Base-by-base conservation (phyloP, 2,329 filamentous ascomycete genomes). In the Cryoendolithus antarcticus region DNA sequence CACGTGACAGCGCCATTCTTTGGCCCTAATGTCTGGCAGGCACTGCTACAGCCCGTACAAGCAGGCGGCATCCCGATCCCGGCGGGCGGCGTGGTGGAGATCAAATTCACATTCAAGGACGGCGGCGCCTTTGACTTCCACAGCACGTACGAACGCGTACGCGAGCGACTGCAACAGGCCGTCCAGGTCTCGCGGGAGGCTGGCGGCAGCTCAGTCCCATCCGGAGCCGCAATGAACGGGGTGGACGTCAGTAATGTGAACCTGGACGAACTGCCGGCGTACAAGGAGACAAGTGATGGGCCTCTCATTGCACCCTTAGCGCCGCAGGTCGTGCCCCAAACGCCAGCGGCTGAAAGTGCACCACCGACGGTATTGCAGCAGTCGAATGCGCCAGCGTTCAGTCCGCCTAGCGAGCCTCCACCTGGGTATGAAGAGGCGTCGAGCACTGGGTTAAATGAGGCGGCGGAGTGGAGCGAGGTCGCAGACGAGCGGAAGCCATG, bases 81-180 rank as follows among this genome's bases (percentile, higher is more conserved):
- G 4, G 69, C 80, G 13, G 72, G 85, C 45, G 72, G 80, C 11
- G 76, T 79, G 21, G 69, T 94, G 32, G 85, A 91, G 53, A 62
- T 93, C 48, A 86, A 83, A 58, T 72, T 95, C 52, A 86, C 80
- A 13, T 96, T 96, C 68, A 88, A 86, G 57, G 88, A 96, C 46
- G 89, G 89, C 32, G 89, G 89, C n/a, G 88, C 88, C 42, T 91
- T 82, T 59, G 86, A 94, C 50, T 96, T 93, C 56, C 80, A 88
- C 52, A 74, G 76, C 37, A 75, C 75, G 38, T 94, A 88, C 55
- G 85, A 93, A 52, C 72, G 82, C 40, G 77, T 95, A 47, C 86
- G 85, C 56, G 88, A 93, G 56, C 74, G 86, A 5, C 65, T 94
- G 40, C 74, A 81, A 47, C 85, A 95, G 52, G 85, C 80, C 6